Base-by-base conservation (phyloP, 2,329 filamentous ascomycete species). In the Monilinia aucupariae region DNA sequence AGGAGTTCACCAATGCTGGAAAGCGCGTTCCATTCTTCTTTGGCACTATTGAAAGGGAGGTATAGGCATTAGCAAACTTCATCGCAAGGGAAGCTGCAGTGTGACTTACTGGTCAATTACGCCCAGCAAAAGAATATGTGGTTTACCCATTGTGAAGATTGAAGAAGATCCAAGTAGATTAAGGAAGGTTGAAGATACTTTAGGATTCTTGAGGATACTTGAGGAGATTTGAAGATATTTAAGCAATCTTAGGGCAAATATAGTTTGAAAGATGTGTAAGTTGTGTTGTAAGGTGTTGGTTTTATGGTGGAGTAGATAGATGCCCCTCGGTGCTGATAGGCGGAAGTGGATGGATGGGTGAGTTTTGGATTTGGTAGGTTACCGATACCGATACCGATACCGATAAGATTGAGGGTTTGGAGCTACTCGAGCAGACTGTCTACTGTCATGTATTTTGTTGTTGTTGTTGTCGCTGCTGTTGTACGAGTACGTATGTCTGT, bases 1-100 rank as follows among this genome's bases (percentile, higher is more conserved):
- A 92, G 69, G 50, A 92, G 75, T n/a, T 90, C 84, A 49, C 87
- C 88, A 25, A 89, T 75, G 27, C 80, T 74, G 59, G 78, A 76
- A 62, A 94, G 79, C 6, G 80, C 74, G n/a, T 81, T 73, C 86
- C 87, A 92, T 64, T 83, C 78, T 48, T 83, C 77, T 64, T 86
- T 79, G 48, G 89, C 90, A 72, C 87, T 90, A 72, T 43, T 12
- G n/a, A 61, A 47, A 25, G 13, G 41, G 15, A n/a, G 41, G 15
- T 25, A 58, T 12, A 43, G 17, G 30, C 47, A 47, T 58, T 47
- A 32, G 5, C 25, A 48, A 39, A 27, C 48, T 30, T 47, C 15
- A 25, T 15, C 8, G 49, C 10, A 30, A 50, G 45, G n/a, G 34
- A 64, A 61, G 48, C n/a, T 56, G 51, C 45, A 43, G 30, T 37